Conservation (phyloP, 2,329 filamentous ascomycete species). For the Stemphylium vesicarium region DNA sequence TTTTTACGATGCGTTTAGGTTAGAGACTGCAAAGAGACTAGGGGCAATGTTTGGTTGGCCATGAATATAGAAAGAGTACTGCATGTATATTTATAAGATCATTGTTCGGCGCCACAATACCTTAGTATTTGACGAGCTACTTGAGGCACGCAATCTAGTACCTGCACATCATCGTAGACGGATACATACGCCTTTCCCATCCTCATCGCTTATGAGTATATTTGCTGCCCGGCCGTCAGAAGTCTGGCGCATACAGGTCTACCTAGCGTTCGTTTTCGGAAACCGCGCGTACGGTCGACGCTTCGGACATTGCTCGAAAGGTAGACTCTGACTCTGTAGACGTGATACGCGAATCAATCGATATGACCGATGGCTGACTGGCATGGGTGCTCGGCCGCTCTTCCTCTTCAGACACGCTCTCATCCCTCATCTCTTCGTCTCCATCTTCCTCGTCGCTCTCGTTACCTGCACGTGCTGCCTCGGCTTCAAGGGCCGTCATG, state of each 20-base stretch:
- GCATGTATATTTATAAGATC: too few species aligned
- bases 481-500: slow-evolving; percentile 72
- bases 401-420: slow-evolving; percentile 13
- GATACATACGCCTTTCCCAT: background rate
- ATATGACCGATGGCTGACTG: slow-evolving; percentile 30
- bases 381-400: slow-evolving; percentile 20
- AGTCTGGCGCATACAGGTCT: too few species aligned
- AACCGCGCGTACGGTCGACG: slow-evolving; percentile 31
- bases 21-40: background rate
- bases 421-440: slow-evolving; percentile 18
- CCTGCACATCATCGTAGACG: too few species aligned
- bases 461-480: slow-evolving; percentile 30
- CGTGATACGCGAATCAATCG: slow-evolving; percentile 26
- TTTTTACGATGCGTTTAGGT: background rate
- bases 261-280: slow-evolving; percentile 33
- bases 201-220: too few species aligned
- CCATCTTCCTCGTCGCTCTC: slow-evolving; percentile 20
- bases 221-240: too few species aligned
- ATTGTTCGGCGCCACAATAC: too few species aligned
- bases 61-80: too few species aligned
- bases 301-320: slow-evolving; percentile 19
- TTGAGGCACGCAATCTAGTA: too few species aligned
- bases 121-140: too few species aligned
- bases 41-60: too few species aligned
- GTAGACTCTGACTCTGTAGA: slow-evolving; percentile 26